Evolutionary conservation across 352 stramenopile genomes (phyloP), one percentile per base, ranked within the genome.

Genomic region (Pythium grandisporangium): DNA sequence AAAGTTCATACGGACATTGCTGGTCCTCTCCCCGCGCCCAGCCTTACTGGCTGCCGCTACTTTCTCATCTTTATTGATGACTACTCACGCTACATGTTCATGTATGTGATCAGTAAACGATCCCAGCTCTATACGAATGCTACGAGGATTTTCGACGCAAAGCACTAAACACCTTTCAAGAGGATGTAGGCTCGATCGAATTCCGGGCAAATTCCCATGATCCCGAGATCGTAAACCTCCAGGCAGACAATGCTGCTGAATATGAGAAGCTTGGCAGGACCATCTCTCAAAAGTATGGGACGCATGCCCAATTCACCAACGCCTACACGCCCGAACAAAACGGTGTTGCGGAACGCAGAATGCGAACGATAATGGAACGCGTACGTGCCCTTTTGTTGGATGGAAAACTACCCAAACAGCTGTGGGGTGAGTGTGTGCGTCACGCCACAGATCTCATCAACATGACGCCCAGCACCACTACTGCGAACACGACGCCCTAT

Each of bases 241-340:
- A 53, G 29, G 37, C 20, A n/a, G 45, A 53, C 24, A 53, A 53
- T 30, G 45, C 45, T 1, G 37, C 34, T 1, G 45, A 52, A 21
- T 53, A 42, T n/a, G 37, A 53, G 17, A 53, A 53, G 22, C 37
- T 53, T 8, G 37, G 30, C 3, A 20, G 30, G n/a, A 39, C 24
- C 4, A 37, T 44, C 25, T 37, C 20, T 13, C 14, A 10, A 6
- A 43, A 51, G 13, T 51, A 53, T 13, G 37, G 37, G 5, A 53
- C 45, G 1, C 45, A 32, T 2, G 20, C 24, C 4, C 36, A 42
- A 12, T 53, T 46, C n/a, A 46, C 45, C 20, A 46, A 47, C 11
- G 29, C 37, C 3, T 53, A 53, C 38, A 42, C 32, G 26, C 45
- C 45, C n/a, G 22, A 53, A 23, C 45, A 53, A 19, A 53, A 46